Evolutionary conservation across 129 eudicot genomes (phyloP).

Genomic region (Chrysanthemum seticuspe): DNA sequence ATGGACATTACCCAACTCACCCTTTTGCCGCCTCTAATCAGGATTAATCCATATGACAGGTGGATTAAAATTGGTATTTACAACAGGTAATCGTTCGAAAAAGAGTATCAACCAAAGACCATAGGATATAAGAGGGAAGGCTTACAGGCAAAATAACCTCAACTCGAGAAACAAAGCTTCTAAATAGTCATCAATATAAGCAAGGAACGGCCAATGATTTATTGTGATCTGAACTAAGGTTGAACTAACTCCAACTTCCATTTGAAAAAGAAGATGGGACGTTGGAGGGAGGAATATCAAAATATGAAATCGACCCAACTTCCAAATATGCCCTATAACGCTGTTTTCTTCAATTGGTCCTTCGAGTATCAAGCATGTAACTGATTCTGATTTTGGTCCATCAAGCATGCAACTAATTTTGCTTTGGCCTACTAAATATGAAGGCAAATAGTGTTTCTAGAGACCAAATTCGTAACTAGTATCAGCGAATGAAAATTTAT

Average conservation of each 20-base stretch:
- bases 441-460: no score
- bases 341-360: no score
- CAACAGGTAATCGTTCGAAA: not conserved
- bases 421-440: no score
- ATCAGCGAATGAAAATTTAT: no score
- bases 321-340: constrained; percentile 11
- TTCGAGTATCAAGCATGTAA: no score
- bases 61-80: no score
- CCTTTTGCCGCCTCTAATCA: not conserved
- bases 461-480: no score
- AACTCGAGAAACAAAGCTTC: constrained; percentile 70
- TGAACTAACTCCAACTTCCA: constrained; percentile 73
- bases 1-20: no score
- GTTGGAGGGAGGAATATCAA: constrained; percentile 93
- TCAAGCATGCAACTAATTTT: no score
- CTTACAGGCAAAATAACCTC: constrained; percentile 15
- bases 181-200: constrained; percentile 88
- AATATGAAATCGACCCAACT: constrained; percentile 63
- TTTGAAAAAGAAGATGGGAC: constrained; percentile 84
- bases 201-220: constrained; percentile 90
- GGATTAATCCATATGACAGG: no score
- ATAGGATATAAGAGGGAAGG: not conserved
- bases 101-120: not conserved
- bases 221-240: constrained; percentile 59
- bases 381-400: no score